phyloP scores from a whole-genome alignment of 768 basidiomycete species.

The Daedalea quercina region DNA sequence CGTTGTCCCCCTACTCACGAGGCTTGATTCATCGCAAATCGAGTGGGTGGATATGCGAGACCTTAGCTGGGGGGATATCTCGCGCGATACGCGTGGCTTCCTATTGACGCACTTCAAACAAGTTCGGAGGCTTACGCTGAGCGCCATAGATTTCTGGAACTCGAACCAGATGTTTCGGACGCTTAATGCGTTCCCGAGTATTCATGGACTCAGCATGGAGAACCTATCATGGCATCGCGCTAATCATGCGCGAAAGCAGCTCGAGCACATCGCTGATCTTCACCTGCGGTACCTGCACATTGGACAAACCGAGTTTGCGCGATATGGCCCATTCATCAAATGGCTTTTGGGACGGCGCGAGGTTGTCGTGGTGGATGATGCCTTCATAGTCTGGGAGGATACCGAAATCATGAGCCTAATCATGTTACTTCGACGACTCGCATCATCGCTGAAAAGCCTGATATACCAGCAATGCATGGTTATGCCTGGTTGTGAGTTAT shows the following conservation, averaged over 20 bases:
- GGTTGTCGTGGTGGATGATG: background rate
- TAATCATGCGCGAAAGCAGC: constrained; percentile 1
- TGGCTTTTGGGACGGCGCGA: background rate
- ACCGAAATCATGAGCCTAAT: background rate
- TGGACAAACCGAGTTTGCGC: constrained; percentile 1
- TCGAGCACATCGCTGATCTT: background rate
- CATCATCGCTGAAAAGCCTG: background rate
- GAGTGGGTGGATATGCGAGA: constrained; percentile 3
- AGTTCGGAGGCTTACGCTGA: background rate
- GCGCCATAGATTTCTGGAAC: constrained; percentile 8
- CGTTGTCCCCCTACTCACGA: background rate
- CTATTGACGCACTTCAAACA: constrained; percentile 1
- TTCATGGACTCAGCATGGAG: constrained; percentile 4
- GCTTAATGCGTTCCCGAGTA: constrained; percentile 6
- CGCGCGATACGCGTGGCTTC: background rate
- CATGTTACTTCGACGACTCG: background rate
- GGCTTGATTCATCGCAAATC: background rate
- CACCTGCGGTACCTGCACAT: background rate
- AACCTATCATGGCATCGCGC: background rate
- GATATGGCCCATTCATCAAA: background rate
- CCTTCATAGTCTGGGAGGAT: constrained; percentile 1
- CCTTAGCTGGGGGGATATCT: constrained; percentile 8
- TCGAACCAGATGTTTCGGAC: constrained; percentile 9
- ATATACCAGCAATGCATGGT: constrained; percentile 1
- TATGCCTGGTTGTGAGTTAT: background rate